Evolutionary conservation across 202 grass and related monocot genomes (phyloP), one percentile per base, ranked within the genome.

Genomic region (Hordeum pubiflorum): DNA sequence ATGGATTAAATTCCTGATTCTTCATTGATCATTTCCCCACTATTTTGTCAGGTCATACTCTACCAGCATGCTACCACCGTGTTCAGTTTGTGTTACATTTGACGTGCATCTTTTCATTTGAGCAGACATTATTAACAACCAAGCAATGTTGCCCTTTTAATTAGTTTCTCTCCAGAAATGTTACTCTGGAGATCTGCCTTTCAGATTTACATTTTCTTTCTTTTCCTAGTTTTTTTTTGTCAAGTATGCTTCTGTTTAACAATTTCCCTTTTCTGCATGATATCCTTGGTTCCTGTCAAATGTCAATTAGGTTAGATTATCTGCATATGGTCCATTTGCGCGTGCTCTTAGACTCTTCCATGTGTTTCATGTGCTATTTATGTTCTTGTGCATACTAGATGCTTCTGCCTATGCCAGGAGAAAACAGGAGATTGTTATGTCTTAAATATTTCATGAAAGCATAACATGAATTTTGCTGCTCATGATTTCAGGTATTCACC

Each of bases 401-500:
- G 21, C 34, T 65, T 73, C 58, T 66, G 7, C 34, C 40, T 27
- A 29, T 65, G 29, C 7, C n/a, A 74, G 17, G n/a, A 56, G 44
- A 58, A 55, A 27, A 46, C 26, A 24, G 7, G 29, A 70, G 32
- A 55, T 29, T 48, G 2, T 40, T 50, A 44, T 80, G 55, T 75
- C 58, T 67, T 65, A 57, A 58, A 22, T 52, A 74, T 83, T 21
- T 69, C n/a, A 48, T 44, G 43, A 74, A 78, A 79, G 54, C 22
- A 68, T 68, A 43, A 74, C 58, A 48, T 66, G 7, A 93, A 64
- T 46, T 68, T 61, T 10, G 0, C 6, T 75, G 39, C 33, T 71
- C 69, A 39, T 75, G 18, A 74, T 84, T 79, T 81, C 82, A 98
- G 95, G 95, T 97, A 97, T 78, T 89, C 86, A 76, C 95, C 95